A percentile compares a stretch with the other conserved stretches of the same genome.
These are phyloP conservation scores for Pezicula neosporulosa DNA, from an alignment of 2,329 filamentous ascomycete genomes.

Conservation along the genomic window DNA sequence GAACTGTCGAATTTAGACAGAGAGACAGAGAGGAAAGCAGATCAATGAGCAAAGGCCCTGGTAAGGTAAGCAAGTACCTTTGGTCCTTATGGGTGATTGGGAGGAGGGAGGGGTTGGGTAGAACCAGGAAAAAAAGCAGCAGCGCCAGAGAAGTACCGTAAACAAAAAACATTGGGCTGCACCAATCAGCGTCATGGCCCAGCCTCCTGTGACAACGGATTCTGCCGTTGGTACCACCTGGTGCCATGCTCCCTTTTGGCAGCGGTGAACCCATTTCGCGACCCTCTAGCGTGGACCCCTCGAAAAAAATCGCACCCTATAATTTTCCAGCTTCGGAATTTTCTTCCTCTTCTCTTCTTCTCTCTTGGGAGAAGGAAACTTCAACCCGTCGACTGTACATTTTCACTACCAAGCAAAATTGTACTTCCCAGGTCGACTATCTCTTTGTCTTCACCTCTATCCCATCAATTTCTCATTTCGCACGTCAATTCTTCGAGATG, in stretches of 20 bases:
- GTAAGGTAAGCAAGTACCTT: too few relatives aligned
- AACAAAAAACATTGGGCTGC: constrained; percentile 2
- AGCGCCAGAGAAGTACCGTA: too few relatives aligned
- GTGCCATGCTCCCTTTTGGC: too few relatives aligned
- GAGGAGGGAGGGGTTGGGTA: constrained; percentile 3
- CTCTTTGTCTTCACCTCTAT: constrained; percentile 21
- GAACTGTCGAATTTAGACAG: constrained; percentile 5
- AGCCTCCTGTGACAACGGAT: too few relatives aligned
- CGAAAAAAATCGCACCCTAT: neutral
- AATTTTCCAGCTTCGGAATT: constrained; percentile 6
- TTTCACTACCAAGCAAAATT: constrained; percentile 30
- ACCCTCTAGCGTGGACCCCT: neutral
- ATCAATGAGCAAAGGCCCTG: too few relatives aligned
- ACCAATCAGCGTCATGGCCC: neutral
- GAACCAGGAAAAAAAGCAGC: too few relatives aligned
- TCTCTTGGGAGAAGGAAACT: constrained; percentile 53
- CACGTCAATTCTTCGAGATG: constrained; percentile 51
- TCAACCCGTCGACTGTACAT: constrained; percentile 56
- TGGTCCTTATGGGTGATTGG: neutral
- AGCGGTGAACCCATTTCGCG: neutral
- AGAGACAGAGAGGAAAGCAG: neutral
- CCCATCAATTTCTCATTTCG: constrained; percentile 28
- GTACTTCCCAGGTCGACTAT: constrained; percentile 35
- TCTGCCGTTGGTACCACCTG: too few relatives aligned
- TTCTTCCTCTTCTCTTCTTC: constrained; percentile 30